Evolutionary conservation across 2,329 filamentous ascomycete species (phyloP).

Genomic region (Diplocarpon mali): DNA sequence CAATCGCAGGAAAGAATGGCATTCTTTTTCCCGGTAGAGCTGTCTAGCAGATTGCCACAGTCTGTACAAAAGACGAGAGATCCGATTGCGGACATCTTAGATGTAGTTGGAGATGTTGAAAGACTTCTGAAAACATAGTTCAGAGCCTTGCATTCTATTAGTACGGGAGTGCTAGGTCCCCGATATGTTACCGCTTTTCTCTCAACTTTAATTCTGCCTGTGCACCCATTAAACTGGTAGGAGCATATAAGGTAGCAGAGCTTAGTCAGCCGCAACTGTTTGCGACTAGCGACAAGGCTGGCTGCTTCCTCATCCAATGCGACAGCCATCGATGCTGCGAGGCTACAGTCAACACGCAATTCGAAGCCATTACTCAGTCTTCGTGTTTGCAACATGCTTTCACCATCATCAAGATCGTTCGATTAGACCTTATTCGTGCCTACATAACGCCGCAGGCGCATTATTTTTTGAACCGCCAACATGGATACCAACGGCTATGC

Average conservation of each 20-base stretch:
- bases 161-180: neutral
- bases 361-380: neutral
- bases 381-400: conserved; percentile 3
- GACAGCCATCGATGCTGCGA: conserved; percentile 4
- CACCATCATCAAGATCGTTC: neutral
- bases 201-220: too few species aligned
- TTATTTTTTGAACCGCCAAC: conserved; percentile 5
- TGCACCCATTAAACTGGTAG: too few species aligned
- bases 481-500: conserved; percentile 23
- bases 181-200: too few species aligned
- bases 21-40: conserved; percentile 65
- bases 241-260: too few species aligned
- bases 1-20: conserved; percentile 72
- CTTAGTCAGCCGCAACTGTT: neutral
- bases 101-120: neutral
- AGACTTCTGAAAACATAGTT: neutral
- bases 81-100: conserved; percentile 73
- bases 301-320: conserved; percentile 1
- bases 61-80: conserved; percentile 87
- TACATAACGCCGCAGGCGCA: neutral
- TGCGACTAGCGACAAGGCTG: conserved; percentile 11
- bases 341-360: neutral
- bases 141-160: conserved; percentile 6
- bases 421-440: neutral
- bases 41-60: conserved; percentile 81